These are phyloP conservation scores for Primulina eburnea DNA, from an alignment of 257 asterid species.

Conservation along the genomic window DNA sequence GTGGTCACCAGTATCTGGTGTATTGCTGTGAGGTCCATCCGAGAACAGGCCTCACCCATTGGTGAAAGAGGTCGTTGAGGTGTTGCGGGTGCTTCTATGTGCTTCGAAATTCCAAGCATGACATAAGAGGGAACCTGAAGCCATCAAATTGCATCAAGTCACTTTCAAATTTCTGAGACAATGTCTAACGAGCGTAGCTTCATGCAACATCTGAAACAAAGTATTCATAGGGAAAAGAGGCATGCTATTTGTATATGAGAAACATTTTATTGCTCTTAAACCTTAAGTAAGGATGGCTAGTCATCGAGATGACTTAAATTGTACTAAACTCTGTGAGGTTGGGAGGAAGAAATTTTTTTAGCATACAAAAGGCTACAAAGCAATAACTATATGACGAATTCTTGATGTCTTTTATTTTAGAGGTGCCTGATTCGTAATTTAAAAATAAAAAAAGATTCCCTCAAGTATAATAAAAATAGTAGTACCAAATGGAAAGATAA, in stretches of 20 bases:
- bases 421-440: background rate
- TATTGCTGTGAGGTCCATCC: slow-evolving; percentile 82
- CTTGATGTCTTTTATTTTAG: background rate
- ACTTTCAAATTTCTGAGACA: background rate
- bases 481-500: background rate
- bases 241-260: background rate
- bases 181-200: background rate
- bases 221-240: background rate
- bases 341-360: background rate
- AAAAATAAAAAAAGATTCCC: background rate
- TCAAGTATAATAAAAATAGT: background rate
- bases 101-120: slow-evolving; percentile 52
- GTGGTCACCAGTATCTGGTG: slow-evolving; percentile 50
- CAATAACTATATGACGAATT: background rate
- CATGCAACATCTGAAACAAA: background rate
- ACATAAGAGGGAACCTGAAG: slow-evolving; percentile 49
- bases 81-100: slow-evolving; percentile 45
- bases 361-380: background rate
- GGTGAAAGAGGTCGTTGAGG: slow-evolving; percentile 57
- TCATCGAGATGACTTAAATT: background rate
- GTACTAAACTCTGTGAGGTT: background rate
- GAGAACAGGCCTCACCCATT: slow-evolving; percentile 69
- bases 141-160: background rate
- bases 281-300: background rate
- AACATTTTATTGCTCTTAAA: background rate